Base-by-base conservation (phyloP, 768 basidiomycete genomes). In the Hydnomerulius pinastri region DNA sequence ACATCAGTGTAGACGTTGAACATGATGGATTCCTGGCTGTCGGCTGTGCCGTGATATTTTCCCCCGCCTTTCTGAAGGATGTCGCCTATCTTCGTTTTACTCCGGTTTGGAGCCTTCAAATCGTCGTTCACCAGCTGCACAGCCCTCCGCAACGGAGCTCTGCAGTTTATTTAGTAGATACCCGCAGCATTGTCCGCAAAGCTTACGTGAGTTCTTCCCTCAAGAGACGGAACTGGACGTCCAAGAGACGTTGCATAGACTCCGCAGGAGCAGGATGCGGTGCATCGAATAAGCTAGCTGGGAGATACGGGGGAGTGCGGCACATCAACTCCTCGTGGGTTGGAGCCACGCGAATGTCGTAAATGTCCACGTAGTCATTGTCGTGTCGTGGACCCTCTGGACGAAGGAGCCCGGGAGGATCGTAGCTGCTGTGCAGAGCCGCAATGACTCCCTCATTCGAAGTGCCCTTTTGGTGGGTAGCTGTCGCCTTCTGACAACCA, bases 141-240 rank as follows among this genome's bases (percentile, higher is more conserved):
- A 1, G 82, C 76, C 11, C 62, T 71, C 6, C 83, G 73, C 24
- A 85, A 60, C 0, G 82, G 76, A 0, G 83, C 81, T 4, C 83
- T 83, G 43, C 2, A 47, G 30, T 30, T 38, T 37, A 29, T 54
- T 29, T 32, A 41, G 28, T 41, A 15, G 28, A n/a, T 6, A 17
- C 11, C n/a, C 25, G 3, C 27, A 13, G 18, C 0, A 35, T 32
- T 6, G 38, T 38, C 4, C 2, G 2, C n/a, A 5, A 13, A 6
- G 61, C 80, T 20, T 57, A 86, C 80, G 77, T 85, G 15, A 86
- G 67, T 48, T 91, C 89, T 55, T 90, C 89, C 30, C 89, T 73
- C 29, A 91, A 68, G 0, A 90, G 73, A 28, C 89, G 80, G 64
- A 87, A 91, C 55, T 91, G 87, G 4, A 85, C 78, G 50, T 92